Base-by-base conservation (phyloP, 768 basidiomycete species). In the Stropharia rugosoannulata region DNA sequence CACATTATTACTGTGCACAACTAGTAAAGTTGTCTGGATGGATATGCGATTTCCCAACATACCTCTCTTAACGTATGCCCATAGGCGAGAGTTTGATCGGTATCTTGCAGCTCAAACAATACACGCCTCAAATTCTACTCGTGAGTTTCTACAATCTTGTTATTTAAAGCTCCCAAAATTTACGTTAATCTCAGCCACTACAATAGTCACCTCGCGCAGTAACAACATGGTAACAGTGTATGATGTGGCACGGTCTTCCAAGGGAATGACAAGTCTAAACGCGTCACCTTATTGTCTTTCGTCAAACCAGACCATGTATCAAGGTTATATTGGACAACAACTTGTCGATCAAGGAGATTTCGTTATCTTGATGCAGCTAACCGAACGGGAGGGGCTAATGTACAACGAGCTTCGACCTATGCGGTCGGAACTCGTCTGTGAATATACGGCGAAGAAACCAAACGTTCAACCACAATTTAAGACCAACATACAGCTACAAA, bases 11-110 rank as follows among this genome's bases (percentile, higher is more conserved):
- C 59, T 89, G 3, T 79, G 77, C 29, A 83, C 89, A 1, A 92
- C 88, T 1, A 73, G 71, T 1, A 77, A 86, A 43, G 61, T 92
- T 13, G 59, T 86, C 12, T 93, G 90, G 90, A 66, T 92, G 27
- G 90, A 93, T 63, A 71, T 75, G 27, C 80, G 90, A 32, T 80
- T 76, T 61, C 69, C 78, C n/a, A 65, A 65, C 19, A 81, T 72
- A 56, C 87, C 89, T 5, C 63, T 92, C 3, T 60, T 93, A 8
- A 81, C 79, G 3, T 80, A 80, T 60, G 81, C 77, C 51, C 90
- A 93, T 66, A 71, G 76, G 46, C 76, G 89, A 16, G 73, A 77
- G 37, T 77, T 71, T 46, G 90, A 93, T 64, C 78, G 82, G 16
- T 82, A 81, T 3, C 75, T 92, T 15, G 68, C 71, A 43, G 66